Conservation (phyloP, 129 eudicot species). For the Flaveria trinervia region DNA sequence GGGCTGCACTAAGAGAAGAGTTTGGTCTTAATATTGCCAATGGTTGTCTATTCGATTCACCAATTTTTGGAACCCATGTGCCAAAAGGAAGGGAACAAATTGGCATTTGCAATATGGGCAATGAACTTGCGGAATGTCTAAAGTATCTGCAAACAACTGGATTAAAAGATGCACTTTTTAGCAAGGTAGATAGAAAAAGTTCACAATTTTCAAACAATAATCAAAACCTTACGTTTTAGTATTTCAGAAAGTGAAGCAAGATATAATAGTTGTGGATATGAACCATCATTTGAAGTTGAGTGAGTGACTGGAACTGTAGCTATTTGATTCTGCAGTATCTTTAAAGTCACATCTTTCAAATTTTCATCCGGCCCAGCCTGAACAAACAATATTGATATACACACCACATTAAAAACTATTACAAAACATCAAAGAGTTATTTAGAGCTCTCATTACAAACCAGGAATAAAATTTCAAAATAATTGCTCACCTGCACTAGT, state of each 20-base stretch:
- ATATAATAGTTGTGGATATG: conserved; percentile 79
- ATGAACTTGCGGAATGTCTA: conserved; percentile 68
- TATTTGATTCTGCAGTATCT: conserved; percentile 67
- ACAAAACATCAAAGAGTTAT: neutral
- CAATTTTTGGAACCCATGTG: conserved; percentile 90
- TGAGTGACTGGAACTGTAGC: conserved; percentile 77
- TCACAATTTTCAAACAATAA: neutral
- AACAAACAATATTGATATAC: conserved; percentile 25
- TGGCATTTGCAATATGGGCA: conserved; percentile 84
- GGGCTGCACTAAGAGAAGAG: conserved; percentile 76
- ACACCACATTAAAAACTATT: neutral
- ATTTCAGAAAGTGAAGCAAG: conserved; percentile 88
- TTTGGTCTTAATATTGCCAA: conserved; percentile 77
- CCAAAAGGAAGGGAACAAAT: conserved; percentile 71
- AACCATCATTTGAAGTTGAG: conserved; percentile 63
- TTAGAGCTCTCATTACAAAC: neutral
- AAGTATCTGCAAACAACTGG: conserved; percentile 89
- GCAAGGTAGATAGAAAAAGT: neutral
- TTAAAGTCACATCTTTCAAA: conserved; percentile 66
- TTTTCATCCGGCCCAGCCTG: conserved; percentile 85
- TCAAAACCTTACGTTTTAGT: conserved; percentile 57
- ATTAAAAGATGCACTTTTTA: conserved; percentile 35
- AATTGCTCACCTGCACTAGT: conserved; percentile 61
- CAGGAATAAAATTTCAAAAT: conserved; percentile 1
- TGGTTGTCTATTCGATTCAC: conserved; percentile 65